Conservation (phyloP, 495 filamentous ascomycete species). For the Xylaria telfairii region DNA sequence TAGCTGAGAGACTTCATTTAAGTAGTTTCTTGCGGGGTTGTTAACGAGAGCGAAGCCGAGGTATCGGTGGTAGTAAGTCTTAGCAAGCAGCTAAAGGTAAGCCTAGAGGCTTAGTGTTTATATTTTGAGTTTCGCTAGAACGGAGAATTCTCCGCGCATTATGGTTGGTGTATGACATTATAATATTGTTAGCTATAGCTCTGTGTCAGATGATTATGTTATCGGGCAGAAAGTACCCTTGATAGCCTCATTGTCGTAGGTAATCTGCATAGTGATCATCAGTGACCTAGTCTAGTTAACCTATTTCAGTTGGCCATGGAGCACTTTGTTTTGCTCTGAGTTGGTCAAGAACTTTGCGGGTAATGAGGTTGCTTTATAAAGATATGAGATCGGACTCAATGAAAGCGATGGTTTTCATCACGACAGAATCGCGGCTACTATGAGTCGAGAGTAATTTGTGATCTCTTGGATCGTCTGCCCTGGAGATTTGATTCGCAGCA, state of each 20-base stretch:
- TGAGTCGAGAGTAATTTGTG: too few relatives aligned
- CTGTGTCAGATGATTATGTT: background rate
- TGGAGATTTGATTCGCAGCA: too few relatives aligned
- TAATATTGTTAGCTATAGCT: background rate
- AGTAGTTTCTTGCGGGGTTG: background rate
- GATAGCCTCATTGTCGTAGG: background rate
- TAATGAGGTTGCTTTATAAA: too few relatives aligned
- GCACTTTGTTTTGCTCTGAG: too few relatives aligned
- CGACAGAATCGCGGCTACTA: too few relatives aligned
- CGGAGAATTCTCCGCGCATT: background rate
- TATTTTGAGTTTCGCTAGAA: background rate
- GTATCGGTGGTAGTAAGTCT: background rate
- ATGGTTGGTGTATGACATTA: background rate
- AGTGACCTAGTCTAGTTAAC: too few relatives aligned
- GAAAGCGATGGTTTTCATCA: too few relatives aligned
- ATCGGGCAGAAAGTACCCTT: background rate
- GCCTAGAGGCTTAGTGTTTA: background rate
- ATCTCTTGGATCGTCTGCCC: too few relatives aligned
- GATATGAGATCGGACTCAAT: too few relatives aligned
- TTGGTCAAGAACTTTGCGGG: too few relatives aligned
- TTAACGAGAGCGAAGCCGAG: background rate
- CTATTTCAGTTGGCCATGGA: too few relatives aligned
- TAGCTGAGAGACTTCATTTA: background rate
- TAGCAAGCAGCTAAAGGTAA: background rate
- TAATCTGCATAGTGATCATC: too few relatives aligned